phyloP scores from a whole-genome alignment of 441 rosid genomes.

The Adansonia madagascariensis region DNA sequence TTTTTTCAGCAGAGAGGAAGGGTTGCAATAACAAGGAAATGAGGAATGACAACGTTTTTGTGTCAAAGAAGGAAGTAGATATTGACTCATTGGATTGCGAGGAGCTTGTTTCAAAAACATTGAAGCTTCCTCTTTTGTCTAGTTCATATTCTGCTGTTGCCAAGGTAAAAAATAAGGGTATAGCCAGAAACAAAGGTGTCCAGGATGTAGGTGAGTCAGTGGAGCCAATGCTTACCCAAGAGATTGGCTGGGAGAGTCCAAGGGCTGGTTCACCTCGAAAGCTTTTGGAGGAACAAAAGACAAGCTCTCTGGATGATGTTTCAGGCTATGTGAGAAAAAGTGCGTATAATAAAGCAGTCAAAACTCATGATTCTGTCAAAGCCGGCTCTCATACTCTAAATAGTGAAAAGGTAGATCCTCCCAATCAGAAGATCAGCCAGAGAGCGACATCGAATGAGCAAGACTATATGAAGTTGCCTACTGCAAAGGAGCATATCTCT shows the following conservation, averaged over 20 bases:
- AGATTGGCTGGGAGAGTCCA: conserved; percentile 48
- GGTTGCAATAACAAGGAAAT: conserved; percentile 45
- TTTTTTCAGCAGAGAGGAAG: conserved; percentile 45
- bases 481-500: conserved; percentile 53
- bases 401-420: conserved; percentile 43
- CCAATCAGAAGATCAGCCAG: conserved; percentile 52
- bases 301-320: conserved; percentile 44
- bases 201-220: conserved; percentile 35
- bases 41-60: conserved; percentile 36
- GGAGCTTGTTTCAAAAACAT: conserved; percentile 69
- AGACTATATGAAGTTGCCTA: conserved; percentile 41
- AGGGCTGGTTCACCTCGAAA: conserved; percentile 53
- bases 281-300: conserved; percentile 58
- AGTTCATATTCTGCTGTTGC: conserved; percentile 44
- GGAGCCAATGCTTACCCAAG: conserved; percentile 40
- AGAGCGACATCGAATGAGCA: conserved; percentile 39
- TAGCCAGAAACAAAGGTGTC: conserved; percentile 37
- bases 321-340: conserved; percentile 48
- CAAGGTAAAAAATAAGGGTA: conserved; percentile 42
- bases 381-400: conserved; percentile 47
- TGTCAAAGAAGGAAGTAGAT: conserved; percentile 47
- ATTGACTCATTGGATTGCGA: conserved; percentile 52
- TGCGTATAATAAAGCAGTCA: conserved; percentile 50
- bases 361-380: conserved; percentile 40
- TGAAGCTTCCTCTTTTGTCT: conserved; percentile 77